Percentiles rank a stretch among this genome's conserved stretches.
Evolutionary conservation across 495 filamentous ascomycete species (phyloP).

Genomic region (Penicillium mononematosum): DNA sequence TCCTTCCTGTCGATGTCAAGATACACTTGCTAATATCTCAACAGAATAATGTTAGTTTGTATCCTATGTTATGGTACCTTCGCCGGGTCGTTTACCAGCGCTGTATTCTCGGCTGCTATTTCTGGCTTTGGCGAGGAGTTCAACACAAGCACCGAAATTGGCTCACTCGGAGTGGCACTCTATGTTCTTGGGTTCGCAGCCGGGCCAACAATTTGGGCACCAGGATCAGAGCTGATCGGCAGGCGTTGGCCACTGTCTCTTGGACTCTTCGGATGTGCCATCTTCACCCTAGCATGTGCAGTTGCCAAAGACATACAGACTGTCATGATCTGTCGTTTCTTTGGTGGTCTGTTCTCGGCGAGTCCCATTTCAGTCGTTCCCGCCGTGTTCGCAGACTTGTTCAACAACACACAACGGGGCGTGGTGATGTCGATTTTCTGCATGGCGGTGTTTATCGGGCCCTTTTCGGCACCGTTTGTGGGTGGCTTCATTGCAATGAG

Average conservation of each 20-base stretch:
- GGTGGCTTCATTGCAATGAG: constrained; percentile 40
- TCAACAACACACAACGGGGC: constrained; percentile 43
- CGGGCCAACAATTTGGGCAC: constrained; percentile 58
- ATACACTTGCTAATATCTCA: neutral
- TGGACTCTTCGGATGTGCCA: constrained; percentile 47
- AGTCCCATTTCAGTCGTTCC: constrained; percentile 50
- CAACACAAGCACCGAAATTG: constrained; percentile 45
- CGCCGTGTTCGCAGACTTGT: constrained; percentile 50
- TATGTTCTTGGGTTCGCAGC: constrained; percentile 52
- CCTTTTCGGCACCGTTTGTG: constrained; percentile 43
- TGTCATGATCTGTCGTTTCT: constrained; percentile 48
- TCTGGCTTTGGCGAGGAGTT: constrained; percentile 43
- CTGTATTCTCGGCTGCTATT: constrained; percentile 51
- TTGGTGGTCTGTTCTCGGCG: constrained; percentile 48
- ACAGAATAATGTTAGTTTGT: constrained; percentile 4
- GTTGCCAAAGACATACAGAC: constrained; percentile 58
- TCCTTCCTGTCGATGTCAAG: neutral
- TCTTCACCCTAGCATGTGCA: constrained; percentile 53
- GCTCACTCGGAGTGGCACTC: constrained; percentile 49
- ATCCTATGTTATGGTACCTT: constrained; percentile 48
- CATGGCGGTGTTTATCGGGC: constrained; percentile 44
- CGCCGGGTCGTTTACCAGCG: constrained; percentile 47
- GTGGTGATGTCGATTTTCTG: constrained; percentile 50
- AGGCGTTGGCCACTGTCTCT: constrained; percentile 48
- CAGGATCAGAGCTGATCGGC: constrained; percentile 74